These are phyloP conservation scores for Cercospora berteroae DNA, from an alignment of 2,329 filamentous ascomycete genomes.

Conservation along the genomic window DNA sequence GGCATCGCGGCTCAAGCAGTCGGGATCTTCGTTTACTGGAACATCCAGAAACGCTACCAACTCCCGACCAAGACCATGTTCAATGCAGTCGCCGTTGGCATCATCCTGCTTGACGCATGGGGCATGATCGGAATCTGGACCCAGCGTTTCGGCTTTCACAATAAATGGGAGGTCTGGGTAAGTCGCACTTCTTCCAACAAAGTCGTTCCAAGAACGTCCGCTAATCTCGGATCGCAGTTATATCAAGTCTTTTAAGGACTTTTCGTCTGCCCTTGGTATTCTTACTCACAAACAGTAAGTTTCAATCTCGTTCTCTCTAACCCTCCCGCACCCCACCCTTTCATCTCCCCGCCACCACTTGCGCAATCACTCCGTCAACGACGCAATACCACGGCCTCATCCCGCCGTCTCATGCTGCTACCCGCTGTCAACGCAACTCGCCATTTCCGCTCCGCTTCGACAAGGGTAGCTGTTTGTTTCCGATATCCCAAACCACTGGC, in stretches of 20 bases:
- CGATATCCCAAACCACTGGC: slow-evolving; percentile 1
- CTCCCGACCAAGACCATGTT: slow-evolving; percentile 68
- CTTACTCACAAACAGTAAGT: slow-evolving; percentile 60
- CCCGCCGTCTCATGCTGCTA: slow-evolving; percentile 6
- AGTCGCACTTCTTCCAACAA: not conserved
- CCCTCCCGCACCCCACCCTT: not conserved
- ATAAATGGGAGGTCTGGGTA: slow-evolving; percentile 27
- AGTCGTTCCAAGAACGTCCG: not conserved
- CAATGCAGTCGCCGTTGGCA: slow-evolving; percentile 60
- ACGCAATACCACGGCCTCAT: too few species aligned
- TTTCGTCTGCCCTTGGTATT: slow-evolving; percentile 68
- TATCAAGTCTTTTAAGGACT: slow-evolving; percentile 57
- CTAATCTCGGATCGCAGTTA: slow-evolving; percentile 2
- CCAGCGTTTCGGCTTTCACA: slow-evolving; percentile 41
- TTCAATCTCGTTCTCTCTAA: not conserved
- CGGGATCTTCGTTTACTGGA: slow-evolving; percentile 61
- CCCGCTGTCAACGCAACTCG: slow-evolving; percentile 12
- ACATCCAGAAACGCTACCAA: slow-evolving; percentile 57
- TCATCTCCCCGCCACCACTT: slow-evolving; percentile 6
- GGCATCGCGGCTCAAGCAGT: slow-evolving; percentile 62
- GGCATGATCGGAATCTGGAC: slow-evolving; percentile 61
- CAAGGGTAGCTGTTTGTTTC: slow-evolving; percentile 7
- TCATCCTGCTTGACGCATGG: slow-evolving; percentile 60
- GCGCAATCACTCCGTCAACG: not conserved
- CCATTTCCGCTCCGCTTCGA: not conserved